phyloP scores from a whole-genome alignment of 352 stramenopile genomes.

The Phytopythium oedochilum region DNA sequence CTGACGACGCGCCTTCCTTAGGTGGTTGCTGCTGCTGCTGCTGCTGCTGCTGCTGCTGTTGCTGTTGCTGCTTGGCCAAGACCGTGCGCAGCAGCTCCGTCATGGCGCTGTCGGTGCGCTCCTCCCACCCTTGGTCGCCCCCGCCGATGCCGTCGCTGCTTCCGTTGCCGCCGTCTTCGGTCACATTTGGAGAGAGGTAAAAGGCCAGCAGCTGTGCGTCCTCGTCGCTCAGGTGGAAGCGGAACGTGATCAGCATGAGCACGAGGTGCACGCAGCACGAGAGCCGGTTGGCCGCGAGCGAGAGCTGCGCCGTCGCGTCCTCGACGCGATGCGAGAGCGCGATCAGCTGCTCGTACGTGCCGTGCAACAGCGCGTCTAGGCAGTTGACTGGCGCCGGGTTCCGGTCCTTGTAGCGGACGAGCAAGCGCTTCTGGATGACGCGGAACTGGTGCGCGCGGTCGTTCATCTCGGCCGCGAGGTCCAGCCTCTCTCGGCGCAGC shows the following conservation, averaged over 20 bases:
- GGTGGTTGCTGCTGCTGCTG: slow-evolving; percentile 19
- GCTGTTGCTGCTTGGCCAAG: slow-evolving; percentile 54
- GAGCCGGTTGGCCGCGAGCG: slow-evolving; percentile 51
- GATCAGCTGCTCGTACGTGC: slow-evolving; percentile 83
- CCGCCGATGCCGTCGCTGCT: slow-evolving; percentile 20
- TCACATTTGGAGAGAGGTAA: slow-evolving; percentile 66
- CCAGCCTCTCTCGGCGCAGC: slow-evolving; percentile 55
- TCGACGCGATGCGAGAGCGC: slow-evolving; percentile 71
- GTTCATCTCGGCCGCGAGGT: slow-evolving; percentile 68
- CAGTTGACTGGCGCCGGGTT: slow-evolving; percentile 76
- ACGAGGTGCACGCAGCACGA: slow-evolving; percentile 74
- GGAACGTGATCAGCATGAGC: slow-evolving; percentile 75
- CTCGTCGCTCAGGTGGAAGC: slow-evolving; percentile 69
- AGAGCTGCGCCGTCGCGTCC: slow-evolving; percentile 45
- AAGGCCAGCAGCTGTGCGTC: slow-evolving; percentile 52
- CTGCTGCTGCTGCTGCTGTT: slow-evolving; percentile 28
- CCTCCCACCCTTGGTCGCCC: slow-evolving; percentile 83
- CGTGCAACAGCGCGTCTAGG: slow-evolving; percentile 82
- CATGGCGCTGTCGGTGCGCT: slow-evolving; percentile 78
- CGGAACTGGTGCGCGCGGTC: slow-evolving; percentile 85
- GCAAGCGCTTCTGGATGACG: slow-evolving; percentile 87
- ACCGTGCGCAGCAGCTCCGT: slow-evolving; percentile 81
- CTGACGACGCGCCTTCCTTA: slow-evolving; percentile 19
- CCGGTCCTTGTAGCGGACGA: slow-evolving; percentile 88
- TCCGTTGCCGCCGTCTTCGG: slow-evolving; percentile 30